phyloP scores from a whole-genome alignment of 257 asterid species.

The Ajuga chamaepitys region DNA sequence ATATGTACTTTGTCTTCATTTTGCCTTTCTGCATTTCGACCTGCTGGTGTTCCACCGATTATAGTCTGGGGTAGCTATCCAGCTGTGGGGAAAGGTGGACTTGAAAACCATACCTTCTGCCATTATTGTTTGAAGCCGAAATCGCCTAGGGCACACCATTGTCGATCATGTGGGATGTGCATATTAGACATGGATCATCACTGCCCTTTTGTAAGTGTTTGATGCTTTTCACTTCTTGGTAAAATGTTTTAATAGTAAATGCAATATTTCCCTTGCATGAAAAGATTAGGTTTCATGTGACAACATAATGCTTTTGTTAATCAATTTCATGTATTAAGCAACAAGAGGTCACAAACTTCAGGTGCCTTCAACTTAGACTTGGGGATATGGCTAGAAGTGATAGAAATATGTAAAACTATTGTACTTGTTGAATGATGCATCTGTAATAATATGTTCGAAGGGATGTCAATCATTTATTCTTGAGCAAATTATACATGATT shows the following conservation, averaged over 20 bases:
- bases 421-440: background rate
- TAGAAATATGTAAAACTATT: background rate
- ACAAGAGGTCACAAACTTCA: background rate
- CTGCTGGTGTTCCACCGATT: slow-evolving; percentile 77
- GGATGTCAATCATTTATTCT: background rate
- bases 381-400: background rate
- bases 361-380: background rate
- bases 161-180: slow-evolving; percentile 88
- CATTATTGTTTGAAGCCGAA: slow-evolving; percentile 80
- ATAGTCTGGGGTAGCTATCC: slow-evolving; percentile 96
- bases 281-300: background rate
- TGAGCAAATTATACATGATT: background rate
- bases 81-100: slow-evolving; percentile 87
- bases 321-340: background rate
- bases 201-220: slow-evolving; percentile 89
- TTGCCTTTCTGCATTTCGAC: slow-evolving; percentile 59
- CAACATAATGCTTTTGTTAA: background rate
- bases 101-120: slow-evolving; percentile 76
- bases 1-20: slow-evolving; percentile 54
- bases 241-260: background rate
- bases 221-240: background rate
- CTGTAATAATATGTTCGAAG: background rate
- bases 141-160: slow-evolving; percentile 82
- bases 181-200: slow-evolving; percentile 97
- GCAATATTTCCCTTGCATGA: background rate